Evolutionary conservation across 148 eudicot genomes (phyloP), one percentile per base, ranked within the genome.

Genomic region (Diospyros lotus): DNA sequence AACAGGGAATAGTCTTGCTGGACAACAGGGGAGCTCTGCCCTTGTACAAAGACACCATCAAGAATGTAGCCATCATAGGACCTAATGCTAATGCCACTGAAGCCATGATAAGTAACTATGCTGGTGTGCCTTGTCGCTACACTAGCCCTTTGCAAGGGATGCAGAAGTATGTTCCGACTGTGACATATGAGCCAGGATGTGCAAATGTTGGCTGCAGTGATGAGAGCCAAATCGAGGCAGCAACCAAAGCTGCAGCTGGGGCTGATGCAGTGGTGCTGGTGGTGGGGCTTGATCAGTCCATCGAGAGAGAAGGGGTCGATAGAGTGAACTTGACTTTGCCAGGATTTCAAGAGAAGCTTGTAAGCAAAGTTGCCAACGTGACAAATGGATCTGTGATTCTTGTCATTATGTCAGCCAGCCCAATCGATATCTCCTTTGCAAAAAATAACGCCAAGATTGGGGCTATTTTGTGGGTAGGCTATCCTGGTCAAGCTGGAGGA

Each of bases 401-500:
- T 38, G 85, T 79, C 43, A 74, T 84, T 15, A 82, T 82, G 85
- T 66, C 87, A 17, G 87, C 80, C 18, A 75, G 87, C 77, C 82
- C 82, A 1, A 43, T 82, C 55, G 87, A 84, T 74, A 75, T 79
- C 8, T 69, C 80, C 3, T 81, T 82, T 66, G 79, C 82, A 0
- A 74, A 41, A 38, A 82, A 79, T 1, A 76, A 65, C 39, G 67
- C 58, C 17, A 79, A 81, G 46, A 77, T 84, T 79, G 78, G 81
- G 56, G 83, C 82, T 2, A 79, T 84, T 79, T 58, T 84, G 6
- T 84, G 87, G 87, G 85, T 82, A 2, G 87, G 85, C 8, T 84
- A 84, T 53, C 87, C 85, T 46, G 87, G 87, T 51, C 83, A 84
- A 74, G 87, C 66, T 39, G 87, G 87, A 38, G 85, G 85, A 11